Percentiles rank a stretch among this genome's conserved stretches.
Evolutionary conservation across 1,139 yeast species (phyloP).

Genomic region (Yamadazyma kanchanaburiensis): DNA sequence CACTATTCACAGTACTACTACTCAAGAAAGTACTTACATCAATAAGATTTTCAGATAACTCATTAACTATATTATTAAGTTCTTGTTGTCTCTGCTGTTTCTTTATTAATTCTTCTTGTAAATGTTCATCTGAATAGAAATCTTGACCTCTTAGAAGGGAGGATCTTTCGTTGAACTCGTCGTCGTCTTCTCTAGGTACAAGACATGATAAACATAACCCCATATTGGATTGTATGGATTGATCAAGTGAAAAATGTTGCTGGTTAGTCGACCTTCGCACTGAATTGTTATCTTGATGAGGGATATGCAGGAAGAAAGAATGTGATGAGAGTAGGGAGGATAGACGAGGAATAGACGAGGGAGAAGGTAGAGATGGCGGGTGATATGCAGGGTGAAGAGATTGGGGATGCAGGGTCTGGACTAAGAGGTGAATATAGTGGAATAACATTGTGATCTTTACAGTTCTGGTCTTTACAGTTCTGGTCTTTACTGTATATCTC

Average conservation of each 20-base stretch:
- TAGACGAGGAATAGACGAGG: too few species aligned
- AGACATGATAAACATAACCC: constrained; percentile 52
- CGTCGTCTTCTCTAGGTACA: constrained; percentile 33
- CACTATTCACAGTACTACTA: constrained; percentile 12
- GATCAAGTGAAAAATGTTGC: neutral
- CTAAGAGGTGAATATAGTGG: too few species aligned
- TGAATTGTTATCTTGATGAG: neutral
- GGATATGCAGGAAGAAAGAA: too few species aligned
- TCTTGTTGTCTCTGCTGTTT: constrained; percentile 45
- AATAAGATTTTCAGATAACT: constrained; percentile 40
- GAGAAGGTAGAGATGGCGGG: too few species aligned
- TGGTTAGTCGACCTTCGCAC: neutral
- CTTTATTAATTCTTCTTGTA: constrained; percentile 38
- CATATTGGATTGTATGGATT: constrained; percentile 21
- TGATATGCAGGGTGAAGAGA: too few species aligned
- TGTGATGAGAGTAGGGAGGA: too few species aligned
- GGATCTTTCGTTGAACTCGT: constrained; percentile 34
- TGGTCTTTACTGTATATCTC: too few species aligned
- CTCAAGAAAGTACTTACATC: constrained; percentile 42
- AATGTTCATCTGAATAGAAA: constrained; percentile 29
- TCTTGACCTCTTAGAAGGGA: constrained; percentile 34
- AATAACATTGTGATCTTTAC: too few species aligned
- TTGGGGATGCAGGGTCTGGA: too few species aligned
- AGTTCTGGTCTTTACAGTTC: too few species aligned
- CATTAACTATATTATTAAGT: constrained; percentile 39